Evolutionary conservation across 805 yeast genomes (phyloP), one percentile per base, ranked within the genome.

Genomic region (Sungouiella blattae): DNA sequence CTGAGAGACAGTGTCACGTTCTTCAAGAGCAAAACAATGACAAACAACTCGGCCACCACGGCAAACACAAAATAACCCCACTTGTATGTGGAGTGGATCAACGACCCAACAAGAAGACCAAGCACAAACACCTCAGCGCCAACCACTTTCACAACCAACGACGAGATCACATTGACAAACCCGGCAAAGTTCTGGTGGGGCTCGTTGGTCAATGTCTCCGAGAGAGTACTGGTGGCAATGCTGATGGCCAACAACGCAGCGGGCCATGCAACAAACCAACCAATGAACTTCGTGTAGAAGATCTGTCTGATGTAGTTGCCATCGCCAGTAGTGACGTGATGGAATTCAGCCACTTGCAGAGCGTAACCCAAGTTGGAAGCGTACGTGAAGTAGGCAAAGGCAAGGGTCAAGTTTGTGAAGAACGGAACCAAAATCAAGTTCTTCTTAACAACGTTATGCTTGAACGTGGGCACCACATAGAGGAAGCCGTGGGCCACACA

Each of bases 11-110:
- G 29, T 15, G 20, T 11, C 4, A 25, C 29, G 11, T 15, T 15
- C 17, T 6, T 14, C 16, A 15, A 12, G 29, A 64, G 34, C 47
- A 70, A 67, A 29, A 44, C 52, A 32, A 70, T 54, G 13, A 66
- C 65, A 36, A 64, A 61, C 39, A 75, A 42, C 57, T 67, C 60
- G 24, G 70, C 67, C 39, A 57, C 57, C 26, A 64, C 64, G 20
- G 74, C 78, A 54, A 80, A 75, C 5, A 75, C 69, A 58, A 74
- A 80, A 64, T 75, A 79, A 53, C 86, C 87, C 84, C 84, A 80
- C 55, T 76, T 80, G 58, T 80, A 80, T 28, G 75, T 58, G 6
- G 82, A 69, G 22, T 53, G 44, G 40, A 80, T 73, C 44, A 80
- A 60, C 14, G 73, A 41, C 49, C 83, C 85, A 50, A 80, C 69